These are phyloP conservation scores for Trametes pubescens DNA, from an alignment of 1,284 basidiomycete genomes.

Conservation along the genomic window DNA sequence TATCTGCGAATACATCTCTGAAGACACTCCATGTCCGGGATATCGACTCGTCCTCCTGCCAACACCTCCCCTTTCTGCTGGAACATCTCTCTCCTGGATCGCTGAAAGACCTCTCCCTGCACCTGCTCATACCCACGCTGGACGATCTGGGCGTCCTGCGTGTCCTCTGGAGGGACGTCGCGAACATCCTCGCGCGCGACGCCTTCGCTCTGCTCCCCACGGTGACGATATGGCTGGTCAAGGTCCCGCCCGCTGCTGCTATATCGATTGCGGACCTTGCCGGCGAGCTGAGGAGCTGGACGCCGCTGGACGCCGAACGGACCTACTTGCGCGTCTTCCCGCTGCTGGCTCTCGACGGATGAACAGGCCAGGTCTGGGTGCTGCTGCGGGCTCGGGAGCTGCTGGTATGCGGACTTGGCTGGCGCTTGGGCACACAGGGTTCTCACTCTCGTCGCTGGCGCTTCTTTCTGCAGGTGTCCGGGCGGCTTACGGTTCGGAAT, in stretches of 20 bases:
- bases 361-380: slow-evolving; percentile 1
- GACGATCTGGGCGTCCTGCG: slow-evolving; percentile 3
- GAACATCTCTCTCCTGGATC: slow-evolving; percentile 13
- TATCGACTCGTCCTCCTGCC: slow-evolving; percentile 13
- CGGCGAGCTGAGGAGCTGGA: slow-evolving; percentile 15
- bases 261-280: slow-evolving; percentile 12
- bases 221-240: slow-evolving; percentile 25
- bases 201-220: slow-evolving; percentile 18
- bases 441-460: slow-evolving; percentile 5
- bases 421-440: slow-evolving; percentile 7
- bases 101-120: slow-evolving; percentile 18
- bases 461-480: slow-evolving; percentile 4
- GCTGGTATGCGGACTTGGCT: slow-evolving; percentile 19
- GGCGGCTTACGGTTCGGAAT: not conserved
- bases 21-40: slow-evolving; percentile 22
- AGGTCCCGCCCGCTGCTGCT: slow-evolving; percentile 17
- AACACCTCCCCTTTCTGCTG: slow-evolving; percentile 10
- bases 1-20: slow-evolving; percentile 19
- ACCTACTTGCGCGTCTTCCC: slow-evolving; percentile 21
- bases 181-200: slow-evolving; percentile 12
- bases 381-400: slow-evolving; percentile 11
- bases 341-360: slow-evolving; percentile 18
- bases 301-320: slow-evolving; percentile 19
- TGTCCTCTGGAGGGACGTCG: slow-evolving; percentile 6
- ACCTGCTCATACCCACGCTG: slow-evolving; percentile 16